phyloP scores from a whole-genome alignment of 2,329 filamentous ascomycete species.

The Aureobasidium leucospermi region DNA sequence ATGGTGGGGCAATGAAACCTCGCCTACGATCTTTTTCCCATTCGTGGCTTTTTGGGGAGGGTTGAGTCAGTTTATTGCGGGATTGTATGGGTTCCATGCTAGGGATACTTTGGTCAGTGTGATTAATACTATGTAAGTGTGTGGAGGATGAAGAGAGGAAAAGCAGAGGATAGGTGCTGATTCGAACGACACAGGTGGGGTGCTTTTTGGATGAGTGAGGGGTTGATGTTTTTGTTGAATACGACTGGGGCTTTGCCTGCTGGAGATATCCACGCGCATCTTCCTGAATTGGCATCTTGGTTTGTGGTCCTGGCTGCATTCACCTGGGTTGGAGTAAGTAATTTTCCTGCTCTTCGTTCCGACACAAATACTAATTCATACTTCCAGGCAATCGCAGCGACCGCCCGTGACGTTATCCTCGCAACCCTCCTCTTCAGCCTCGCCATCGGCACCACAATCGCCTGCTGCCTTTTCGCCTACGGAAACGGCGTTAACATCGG shows the following conservation, averaged over 20 bases:
- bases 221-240: constrained; percentile 9
- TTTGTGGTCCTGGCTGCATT: constrained; percentile 19
- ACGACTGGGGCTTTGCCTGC: constrained; percentile 2
- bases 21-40: constrained; percentile 24
- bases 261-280: constrained; percentile 17
- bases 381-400: constrained; percentile 13
- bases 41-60: constrained; percentile 24
- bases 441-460: constrained; percentile 19
- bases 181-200: constrained; percentile 17
- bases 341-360: background rate
- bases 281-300: constrained; percentile 21
- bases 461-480: constrained; percentile 20
- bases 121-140: constrained; percentile 15
- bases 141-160: background rate
- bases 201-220: constrained; percentile 19
- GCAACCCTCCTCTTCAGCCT: constrained; percentile 17
- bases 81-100: constrained; percentile 20
- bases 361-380: background rate
- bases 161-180: background rate
- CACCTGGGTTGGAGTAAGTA: constrained; percentile 17
- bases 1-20: constrained; percentile 20
- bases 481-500: constrained; percentile 16
- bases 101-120: constrained; percentile 21
- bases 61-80: constrained; percentile 25
- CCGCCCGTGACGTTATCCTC: constrained; percentile 18